These are phyloP conservation scores for Neofusicoccum cordaticola DNA, from an alignment of 2,329 filamentous ascomycete species.

Conservation along the genomic window DNA sequence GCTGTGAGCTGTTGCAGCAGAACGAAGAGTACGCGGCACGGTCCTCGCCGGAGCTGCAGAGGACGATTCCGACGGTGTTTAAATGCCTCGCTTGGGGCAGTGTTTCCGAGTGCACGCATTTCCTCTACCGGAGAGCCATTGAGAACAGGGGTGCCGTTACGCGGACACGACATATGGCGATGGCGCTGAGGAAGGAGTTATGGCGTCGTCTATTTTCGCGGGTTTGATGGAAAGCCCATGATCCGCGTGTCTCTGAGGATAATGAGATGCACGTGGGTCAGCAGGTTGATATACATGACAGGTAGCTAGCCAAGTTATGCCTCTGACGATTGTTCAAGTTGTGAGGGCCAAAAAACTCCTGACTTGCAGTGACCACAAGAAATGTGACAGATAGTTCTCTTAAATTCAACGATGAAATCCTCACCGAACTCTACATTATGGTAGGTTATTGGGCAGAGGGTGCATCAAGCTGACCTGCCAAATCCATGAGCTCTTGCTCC, in stretches of 20 bases:
- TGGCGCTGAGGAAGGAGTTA: conserved; percentile 52
- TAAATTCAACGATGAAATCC: no score
- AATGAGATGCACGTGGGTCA: no score
- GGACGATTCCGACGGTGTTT: conserved; percentile 10
- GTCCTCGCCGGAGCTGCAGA: conserved; percentile 24
- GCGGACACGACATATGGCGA: conserved; percentile 51
- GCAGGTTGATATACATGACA: no score
- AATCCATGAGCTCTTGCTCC: not conserved
- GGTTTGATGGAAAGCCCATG: no score
- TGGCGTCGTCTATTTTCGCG: conserved; percentile 3
- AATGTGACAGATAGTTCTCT: no score
- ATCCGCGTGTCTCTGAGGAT: no score
- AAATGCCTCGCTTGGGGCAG: conserved; percentile 59
- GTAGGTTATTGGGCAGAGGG: no score
- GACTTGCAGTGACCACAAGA: no score
- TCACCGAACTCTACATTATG: no score
- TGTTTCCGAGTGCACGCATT: conserved; percentile 75
- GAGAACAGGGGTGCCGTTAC: conserved; percentile 62
- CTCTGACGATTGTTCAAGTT: no score
- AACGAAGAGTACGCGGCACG: not conserved
- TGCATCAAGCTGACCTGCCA: not conserved
- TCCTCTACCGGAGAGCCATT: conserved; percentile 56
- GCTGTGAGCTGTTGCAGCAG: conserved; percentile 42
- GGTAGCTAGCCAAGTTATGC: no score
- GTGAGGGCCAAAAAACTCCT: no score